Evolutionary conservation across 2,329 filamentous ascomycete genomes (phyloP).

Genomic region (Aspergillus spinulosporus): DNA sequence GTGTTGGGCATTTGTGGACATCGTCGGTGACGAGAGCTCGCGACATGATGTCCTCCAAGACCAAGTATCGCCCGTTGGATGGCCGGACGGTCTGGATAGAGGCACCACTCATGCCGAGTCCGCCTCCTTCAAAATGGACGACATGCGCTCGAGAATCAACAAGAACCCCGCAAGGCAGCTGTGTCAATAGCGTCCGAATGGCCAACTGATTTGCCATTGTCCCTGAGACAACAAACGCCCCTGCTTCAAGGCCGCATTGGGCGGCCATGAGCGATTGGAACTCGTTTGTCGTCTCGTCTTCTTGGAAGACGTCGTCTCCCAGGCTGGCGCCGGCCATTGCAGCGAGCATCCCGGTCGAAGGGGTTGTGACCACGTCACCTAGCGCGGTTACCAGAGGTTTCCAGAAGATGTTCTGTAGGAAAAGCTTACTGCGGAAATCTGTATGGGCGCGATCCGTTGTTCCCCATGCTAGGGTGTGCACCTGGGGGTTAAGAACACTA

Average conservation of each 20-base stretch:
- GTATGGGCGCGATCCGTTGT: background rate
- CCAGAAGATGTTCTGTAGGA: too few species aligned
- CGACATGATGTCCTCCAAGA: conserved; percentile 14
- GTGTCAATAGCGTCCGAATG: conserved; percentile 16
- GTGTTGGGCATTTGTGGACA: conserved; percentile 71
- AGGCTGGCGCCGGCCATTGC: conserved; percentile 20
- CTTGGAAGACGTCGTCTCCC: conserved; percentile 23
- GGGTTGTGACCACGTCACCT: conserved; percentile 13
- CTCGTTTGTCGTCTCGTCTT: conserved; percentile 21
- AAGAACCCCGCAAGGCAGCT: conserved; percentile 22
- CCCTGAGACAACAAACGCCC: conserved; percentile 24
- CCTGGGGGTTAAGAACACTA: background rate
- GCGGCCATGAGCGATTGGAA: conserved; percentile 21
- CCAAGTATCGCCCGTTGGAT: conserved; percentile 17
- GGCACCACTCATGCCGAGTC: conserved; percentile 17
- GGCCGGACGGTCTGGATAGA: conserved; percentile 6
- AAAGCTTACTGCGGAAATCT: conserved; percentile 5
- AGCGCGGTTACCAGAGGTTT: background rate
- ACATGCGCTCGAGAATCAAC: conserved; percentile 20
- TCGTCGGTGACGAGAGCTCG: conserved; percentile 52
- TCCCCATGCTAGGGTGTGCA: conserved; percentile 3
- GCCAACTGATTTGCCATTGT: conserved; percentile 29
- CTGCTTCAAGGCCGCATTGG: conserved; percentile 20
- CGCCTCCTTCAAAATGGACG: conserved; percentile 23
- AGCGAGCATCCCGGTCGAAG: conserved; percentile 22